Evolutionary conservation across 2,329 filamentous ascomycete species (phyloP), one percentile per base, ranked within the genome.

Genomic region (Cercospora nicotianae): DNA sequence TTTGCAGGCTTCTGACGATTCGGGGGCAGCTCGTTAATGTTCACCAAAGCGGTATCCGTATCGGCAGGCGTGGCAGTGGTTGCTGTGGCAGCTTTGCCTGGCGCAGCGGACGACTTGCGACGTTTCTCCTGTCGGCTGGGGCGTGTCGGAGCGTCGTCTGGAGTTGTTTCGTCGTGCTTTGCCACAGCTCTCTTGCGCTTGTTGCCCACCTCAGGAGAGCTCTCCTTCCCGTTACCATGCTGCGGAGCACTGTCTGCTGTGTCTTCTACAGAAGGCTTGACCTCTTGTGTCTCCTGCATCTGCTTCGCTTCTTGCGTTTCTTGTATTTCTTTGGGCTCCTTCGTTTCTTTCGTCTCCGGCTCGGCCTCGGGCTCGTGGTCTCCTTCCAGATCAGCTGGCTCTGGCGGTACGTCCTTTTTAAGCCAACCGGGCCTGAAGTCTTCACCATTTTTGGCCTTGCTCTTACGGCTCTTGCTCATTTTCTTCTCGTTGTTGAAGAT

Each of bases 1-100:
- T 87, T 89, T 8, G 91, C 93, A 16, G 89, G 86, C 33, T 87
- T 88, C 75, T 88, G 89, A 70, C 94, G 90, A 39, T 87, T 84
- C 20, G 88, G 87, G 1, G 93, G 84, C 36, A 89, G 81, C 20
- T 85, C 80, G 39, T 83, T 80, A 59, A 84, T 78, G 59, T 76
- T 72, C 28, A 79, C 74, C 28, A 79, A 58, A 8, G 76, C 77
- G 7, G 77, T 79, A 6, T 76, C 72, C 3, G 73, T 72, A 71
- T 78, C 77, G 26, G 65, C 68, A 30, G 68, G 61, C 6, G 67
- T 61, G n/a, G 48, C 58, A 31, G 69, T 42, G 20, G 67, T 45
- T 13, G 68, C 31, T 18, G 61, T 28, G 6, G 61, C 26, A 26
- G 59, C 58, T 66, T 70, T 75, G 69, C 36, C 65, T 30, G 48